Percentiles rank a stretch among this genome's conserved stretches.
These are phyloP conservation scores for Suillus lakei DNA, from an alignment of 768 basidiomycete species.

Conservation along the genomic window DNA sequence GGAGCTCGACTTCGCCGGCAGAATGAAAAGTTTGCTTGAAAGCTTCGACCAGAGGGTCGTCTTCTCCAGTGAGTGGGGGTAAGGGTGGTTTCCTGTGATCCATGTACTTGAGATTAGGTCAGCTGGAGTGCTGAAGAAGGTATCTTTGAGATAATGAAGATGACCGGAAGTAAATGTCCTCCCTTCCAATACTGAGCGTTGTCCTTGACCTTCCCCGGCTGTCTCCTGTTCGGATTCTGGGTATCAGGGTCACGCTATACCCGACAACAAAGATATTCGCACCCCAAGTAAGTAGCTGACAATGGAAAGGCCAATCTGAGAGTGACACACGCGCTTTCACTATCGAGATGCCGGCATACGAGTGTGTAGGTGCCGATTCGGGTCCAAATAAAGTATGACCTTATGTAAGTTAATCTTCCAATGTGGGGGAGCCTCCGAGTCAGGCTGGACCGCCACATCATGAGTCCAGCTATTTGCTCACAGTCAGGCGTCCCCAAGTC, in stretches of 20 bases:
- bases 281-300: not conserved
- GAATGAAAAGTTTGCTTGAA: not conserved
- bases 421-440: too few species aligned
- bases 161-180: not conserved
- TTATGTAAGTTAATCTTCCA: not conserved
- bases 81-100: not conserved
- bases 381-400: not conserved
- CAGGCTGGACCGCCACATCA: too few species aligned
- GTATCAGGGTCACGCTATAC: not conserved
- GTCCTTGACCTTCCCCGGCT: not conserved
- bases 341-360: too few species aligned
- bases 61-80: too few species aligned
- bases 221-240: not conserved
- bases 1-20: constrained; percentile 2
- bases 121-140: not conserved
- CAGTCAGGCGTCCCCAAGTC: not conserved
- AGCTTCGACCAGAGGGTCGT: not conserved
- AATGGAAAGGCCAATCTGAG: too few species aligned
- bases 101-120: not conserved
- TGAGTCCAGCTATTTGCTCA: too few species aligned
- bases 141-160: not conserved
- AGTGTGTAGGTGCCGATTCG: not conserved
- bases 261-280: not conserved
- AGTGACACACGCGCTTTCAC: too few species aligned
- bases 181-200: not conserved